phyloP scores from a whole-genome alignment of 192 early-diverging fungal genomes.

The Backusella tarrabulga region DNA sequence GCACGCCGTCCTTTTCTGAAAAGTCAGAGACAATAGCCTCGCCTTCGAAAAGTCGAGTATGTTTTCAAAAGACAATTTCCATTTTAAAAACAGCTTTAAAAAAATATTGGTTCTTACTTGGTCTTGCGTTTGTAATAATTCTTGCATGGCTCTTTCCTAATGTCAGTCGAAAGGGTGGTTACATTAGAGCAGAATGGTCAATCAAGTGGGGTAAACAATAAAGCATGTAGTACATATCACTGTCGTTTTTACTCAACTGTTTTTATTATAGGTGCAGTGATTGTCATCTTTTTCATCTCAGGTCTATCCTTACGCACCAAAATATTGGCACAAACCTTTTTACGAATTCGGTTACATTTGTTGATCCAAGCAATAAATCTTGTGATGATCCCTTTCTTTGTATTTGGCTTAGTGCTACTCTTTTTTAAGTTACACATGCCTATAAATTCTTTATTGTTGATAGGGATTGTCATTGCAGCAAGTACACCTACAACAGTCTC shows the following conservation, averaged over 20 bases:
- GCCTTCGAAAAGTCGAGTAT: not conserved
- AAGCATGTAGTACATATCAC: not conserved
- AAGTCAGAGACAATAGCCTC: not conserved
- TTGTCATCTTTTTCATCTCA: constrained; percentile 36
- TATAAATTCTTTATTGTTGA: constrained; percentile 53
- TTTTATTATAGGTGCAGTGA: constrained; percentile 29
- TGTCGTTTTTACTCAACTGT: not conserved
- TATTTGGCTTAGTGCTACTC: constrained; percentile 52
- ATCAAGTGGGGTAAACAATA: constrained; percentile 56
- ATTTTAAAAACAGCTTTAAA: not conserved
- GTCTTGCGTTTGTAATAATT: constrained; percentile 60
- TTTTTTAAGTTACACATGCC: constrained; percentile 41
- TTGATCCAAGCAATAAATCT: constrained; percentile 59
- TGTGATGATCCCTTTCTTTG: constrained; percentile 57
- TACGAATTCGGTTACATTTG: constrained; percentile 53
- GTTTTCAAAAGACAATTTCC: not conserved
- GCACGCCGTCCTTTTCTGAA: constrained; percentile 12
- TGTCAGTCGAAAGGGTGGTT: constrained; percentile 52
- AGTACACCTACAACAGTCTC: constrained; percentile 70
- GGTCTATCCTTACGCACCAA: constrained; percentile 35
- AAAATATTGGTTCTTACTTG: constrained; percentile 57
- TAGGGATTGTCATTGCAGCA: constrained; percentile 62
- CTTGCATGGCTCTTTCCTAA: constrained; percentile 57
- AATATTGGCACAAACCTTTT: constrained; percentile 25
- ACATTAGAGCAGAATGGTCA: constrained; percentile 55